phyloP scores from a whole-genome alignment of 2,329 filamentous ascomycete genomes.

The Hypoxylon sp. region DNA sequence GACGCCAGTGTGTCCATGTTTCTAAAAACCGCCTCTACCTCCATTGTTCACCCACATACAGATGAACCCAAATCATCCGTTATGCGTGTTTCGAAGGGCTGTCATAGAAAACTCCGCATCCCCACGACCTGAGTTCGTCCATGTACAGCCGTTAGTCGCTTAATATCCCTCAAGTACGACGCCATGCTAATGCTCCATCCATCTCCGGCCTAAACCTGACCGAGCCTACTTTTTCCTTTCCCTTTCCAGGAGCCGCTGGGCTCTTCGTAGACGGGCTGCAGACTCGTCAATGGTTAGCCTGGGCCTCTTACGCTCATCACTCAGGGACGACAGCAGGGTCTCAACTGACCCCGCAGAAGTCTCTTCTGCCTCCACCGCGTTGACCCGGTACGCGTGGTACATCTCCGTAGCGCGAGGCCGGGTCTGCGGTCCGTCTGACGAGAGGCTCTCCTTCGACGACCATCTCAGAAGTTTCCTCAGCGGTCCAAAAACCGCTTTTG shows the following conservation, averaged over 20 bases:
- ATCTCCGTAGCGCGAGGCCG: conserved; percentile 40
- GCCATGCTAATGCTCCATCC: background rate
- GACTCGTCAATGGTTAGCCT: conserved; percentile 44
- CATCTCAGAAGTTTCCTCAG: conserved; percentile 7
- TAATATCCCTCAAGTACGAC: background rate
- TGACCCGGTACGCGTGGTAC: conserved; percentile 27
- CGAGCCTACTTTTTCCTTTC: background rate
- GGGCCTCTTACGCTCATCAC: conserved; percentile 37
- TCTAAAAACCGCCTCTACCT: background rate
- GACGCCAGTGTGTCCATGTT: conserved; percentile 31
- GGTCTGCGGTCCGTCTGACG: background rate
- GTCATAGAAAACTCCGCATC: too few species aligned
- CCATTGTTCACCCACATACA: background rate
- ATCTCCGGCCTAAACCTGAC: background rate
- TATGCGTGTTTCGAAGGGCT: conserved; percentile 8
- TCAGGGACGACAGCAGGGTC: conserved; percentile 25
- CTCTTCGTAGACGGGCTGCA: conserved; percentile 47
- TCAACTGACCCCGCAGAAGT: conserved; percentile 38
- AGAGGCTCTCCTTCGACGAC: background rate
- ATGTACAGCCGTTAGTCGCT: background rate
- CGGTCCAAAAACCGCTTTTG: conserved; percentile 10
- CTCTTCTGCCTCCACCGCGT: conserved; percentile 6
- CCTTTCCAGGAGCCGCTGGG: conserved; percentile 43
- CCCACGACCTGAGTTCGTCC: background rate
- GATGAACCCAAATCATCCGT: background rate